phyloP scores from a whole-genome alignment of 345 rosid species.

The Leavenworthia alabamica region DNA sequence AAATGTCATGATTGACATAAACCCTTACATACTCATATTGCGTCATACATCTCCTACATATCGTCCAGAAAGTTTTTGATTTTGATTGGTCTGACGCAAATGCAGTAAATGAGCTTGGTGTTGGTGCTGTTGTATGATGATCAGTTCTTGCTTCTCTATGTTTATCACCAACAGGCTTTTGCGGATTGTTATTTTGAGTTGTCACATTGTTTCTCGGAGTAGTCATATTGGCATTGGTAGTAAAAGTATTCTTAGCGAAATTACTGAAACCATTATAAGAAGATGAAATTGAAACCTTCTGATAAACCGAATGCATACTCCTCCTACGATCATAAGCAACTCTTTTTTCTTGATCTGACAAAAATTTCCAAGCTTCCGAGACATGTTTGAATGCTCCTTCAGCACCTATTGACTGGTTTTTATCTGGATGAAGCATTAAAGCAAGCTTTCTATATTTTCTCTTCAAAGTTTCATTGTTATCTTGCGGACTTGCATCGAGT shows the following conservation, averaged over 20 bases:
- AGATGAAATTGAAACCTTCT: conserved; percentile 36
- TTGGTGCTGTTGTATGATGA: conserved; percentile 16
- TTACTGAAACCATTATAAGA: conserved; percentile 42
- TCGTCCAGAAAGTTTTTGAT: conserved; percentile 55
- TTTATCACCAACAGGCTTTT: conserved; percentile 11
- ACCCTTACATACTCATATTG: conserved; percentile 55
- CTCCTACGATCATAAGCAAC: conserved; percentile 50
- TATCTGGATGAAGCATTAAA: conserved; percentile 63
- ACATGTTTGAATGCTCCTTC: conserved; percentile 66
- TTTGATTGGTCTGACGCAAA: conserved; percentile 30
- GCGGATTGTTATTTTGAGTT: conserved; percentile 30
- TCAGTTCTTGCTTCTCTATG: background rate
- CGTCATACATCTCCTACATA: conserved; percentile 55
- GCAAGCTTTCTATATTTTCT: conserved; percentile 62
- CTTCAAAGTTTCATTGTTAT: conserved; percentile 50
- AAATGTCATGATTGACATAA: conserved; percentile 48
- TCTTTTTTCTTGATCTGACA: conserved; percentile 60
- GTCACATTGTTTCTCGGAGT: conserved; percentile 26
- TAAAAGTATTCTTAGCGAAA: conserved; percentile 31
- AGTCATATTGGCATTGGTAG: conserved; percentile 20
- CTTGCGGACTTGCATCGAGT: conserved; percentile 44
- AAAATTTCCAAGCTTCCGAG: conserved; percentile 63
- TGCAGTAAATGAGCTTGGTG: conserved; percentile 13
- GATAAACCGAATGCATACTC: conserved; percentile 23
- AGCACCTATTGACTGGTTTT: conserved; percentile 54